Evolutionary conservation across 495 filamentous ascomycete genomes (phyloP).

Genomic region (Xylaria longipes): DNA sequence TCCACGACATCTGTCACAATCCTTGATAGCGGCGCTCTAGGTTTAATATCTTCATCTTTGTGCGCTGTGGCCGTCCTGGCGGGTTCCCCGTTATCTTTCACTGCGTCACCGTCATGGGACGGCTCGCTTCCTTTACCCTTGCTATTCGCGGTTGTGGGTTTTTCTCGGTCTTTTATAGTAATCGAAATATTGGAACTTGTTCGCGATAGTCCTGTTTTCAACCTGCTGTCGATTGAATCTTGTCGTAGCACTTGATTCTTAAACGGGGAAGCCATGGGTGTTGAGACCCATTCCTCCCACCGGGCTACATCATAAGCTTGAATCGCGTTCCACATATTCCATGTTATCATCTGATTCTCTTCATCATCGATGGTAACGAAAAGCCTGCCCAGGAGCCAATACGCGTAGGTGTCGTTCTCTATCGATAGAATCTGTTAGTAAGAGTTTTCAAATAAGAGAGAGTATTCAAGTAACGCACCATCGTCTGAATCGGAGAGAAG

Average conservation of each 20-base stretch:
- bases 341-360: slow-evolving; percentile 32
- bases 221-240: neutral
- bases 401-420: slow-evolving; percentile 51
- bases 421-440: neutral
- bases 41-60: neutral
- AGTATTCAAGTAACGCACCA: neutral
- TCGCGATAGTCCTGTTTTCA: neutral
- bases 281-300: slow-evolving; percentile 48
- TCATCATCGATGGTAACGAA: slow-evolving; percentile 40
- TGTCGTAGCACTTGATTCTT: neutral
- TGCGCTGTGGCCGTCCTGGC: slow-evolving; percentile 3
- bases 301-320: slow-evolving; percentile 25
- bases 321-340: slow-evolving; percentile 33
- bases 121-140: neutral
- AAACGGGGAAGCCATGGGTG: slow-evolving; percentile 34
- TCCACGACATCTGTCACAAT: slow-evolving; percentile 6
- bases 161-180: neutral
- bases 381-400: slow-evolving; percentile 38
- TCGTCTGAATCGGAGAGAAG: slow-evolving; percentile 53
- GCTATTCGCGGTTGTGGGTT: neutral
- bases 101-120: neutral
- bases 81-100: slow-evolving; percentile 7
- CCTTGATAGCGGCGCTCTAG: neutral
- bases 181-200: neutral
- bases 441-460: neutral